Base-by-base conservation (phyloP, 2,329 filamentous ascomycete genomes). In the Graphiopsis chlorocephala region DNA sequence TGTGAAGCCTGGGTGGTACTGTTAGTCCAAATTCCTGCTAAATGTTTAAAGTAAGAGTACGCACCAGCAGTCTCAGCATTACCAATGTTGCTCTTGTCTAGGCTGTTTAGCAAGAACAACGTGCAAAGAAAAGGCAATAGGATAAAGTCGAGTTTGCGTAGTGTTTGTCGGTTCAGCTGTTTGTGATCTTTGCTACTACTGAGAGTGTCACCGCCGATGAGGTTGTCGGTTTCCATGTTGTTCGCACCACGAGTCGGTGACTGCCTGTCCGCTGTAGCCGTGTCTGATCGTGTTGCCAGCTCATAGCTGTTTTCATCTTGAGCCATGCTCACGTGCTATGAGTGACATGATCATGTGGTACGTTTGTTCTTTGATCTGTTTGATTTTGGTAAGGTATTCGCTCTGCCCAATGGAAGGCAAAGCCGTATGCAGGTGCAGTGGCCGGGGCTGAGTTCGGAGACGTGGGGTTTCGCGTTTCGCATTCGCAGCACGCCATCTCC, bases 71-170 rank as follows among this genome's bases (percentile, higher is more conserved):
- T 84, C 66, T 84, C 82, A 14, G 83, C 83, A 74, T 84, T 85
- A 63, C 83, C 83, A 65, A 85, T 81, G 68, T 85, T 85, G 17
- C 79, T 78, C 65, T 83, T 82, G 73, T 85, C 83, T 20, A 85
- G 74, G 56, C 79, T 79, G 72, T 84, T 84, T 68, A 84, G 79
- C 8, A 85, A 76, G 69, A 84, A 85, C 38, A 85, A 72, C 20
- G 83, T 68, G 4, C 82, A 81, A 8, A 84, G 78, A 66, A 84
- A 84, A 2, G 82, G 83, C 15, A 85, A 73, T 7, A 85, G 75
- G 28, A 83, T 72, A 26, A 76, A 75, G 71, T 85, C 83, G 57
- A 85, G 76, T 72, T 84, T 84, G 61, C 78, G 73, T 31, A 82
- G 71, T 17, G 79, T 81, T 12, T 77, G 72, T 11, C 70, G 68